Conservation (phyloP, 2,329 filamentous ascomycete species). For the Pseudogymnoascus sp. region DNA sequence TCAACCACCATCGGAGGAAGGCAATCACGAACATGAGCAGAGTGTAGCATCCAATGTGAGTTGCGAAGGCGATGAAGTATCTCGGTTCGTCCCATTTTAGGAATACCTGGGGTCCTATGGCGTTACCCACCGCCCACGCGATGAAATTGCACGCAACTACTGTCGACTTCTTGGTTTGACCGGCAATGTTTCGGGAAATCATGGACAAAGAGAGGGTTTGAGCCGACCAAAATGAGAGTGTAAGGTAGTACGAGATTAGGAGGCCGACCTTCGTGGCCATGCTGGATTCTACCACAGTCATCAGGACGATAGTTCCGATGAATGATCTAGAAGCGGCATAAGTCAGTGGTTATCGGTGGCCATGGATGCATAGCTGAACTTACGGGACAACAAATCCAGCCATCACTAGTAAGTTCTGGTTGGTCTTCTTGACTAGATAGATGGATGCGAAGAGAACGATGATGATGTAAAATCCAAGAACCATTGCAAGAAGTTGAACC, state of each 20-base stretch:
- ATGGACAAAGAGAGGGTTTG: slow-evolving; percentile 61
- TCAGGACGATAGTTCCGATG: slow-evolving; percentile 63
- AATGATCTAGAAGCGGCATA: slow-evolving; percentile 47
- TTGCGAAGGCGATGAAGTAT: slow-evolving; percentile 46
- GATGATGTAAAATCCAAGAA: slow-evolving; percentile 67
- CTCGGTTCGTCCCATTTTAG: slow-evolving; percentile 43
- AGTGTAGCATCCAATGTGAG: slow-evolving; percentile 41
- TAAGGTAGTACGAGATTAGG: slow-evolving; percentile 68
- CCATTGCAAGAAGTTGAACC: slow-evolving; percentile 69
- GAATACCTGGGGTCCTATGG: slow-evolving; percentile 52
- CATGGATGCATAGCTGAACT: slow-evolving; percentile 27
- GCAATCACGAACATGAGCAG: slow-evolving; percentile 19
- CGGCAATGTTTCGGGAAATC: slow-evolving; percentile 45
- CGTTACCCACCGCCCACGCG: slow-evolving; percentile 47
- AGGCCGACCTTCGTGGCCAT: slow-evolving; percentile 57
- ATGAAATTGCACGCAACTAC: slow-evolving; percentile 43
- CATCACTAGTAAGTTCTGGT: slow-evolving; percentile 65
- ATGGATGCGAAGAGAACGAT: slow-evolving; percentile 58
- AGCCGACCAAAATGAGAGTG: slow-evolving; percentile 70
- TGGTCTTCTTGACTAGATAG: slow-evolving; percentile 60
- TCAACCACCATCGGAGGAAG: slow-evolving; percentile 19
- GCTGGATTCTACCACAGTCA: slow-evolving; percentile 56
- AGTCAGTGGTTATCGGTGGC: background rate
- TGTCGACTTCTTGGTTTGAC: slow-evolving; percentile 46
- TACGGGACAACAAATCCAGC: slow-evolving; percentile 57